Evolutionary conservation across 2,329 filamentous ascomycete species (phyloP).

Genomic region (Aspergillus chevalieri): DNA sequence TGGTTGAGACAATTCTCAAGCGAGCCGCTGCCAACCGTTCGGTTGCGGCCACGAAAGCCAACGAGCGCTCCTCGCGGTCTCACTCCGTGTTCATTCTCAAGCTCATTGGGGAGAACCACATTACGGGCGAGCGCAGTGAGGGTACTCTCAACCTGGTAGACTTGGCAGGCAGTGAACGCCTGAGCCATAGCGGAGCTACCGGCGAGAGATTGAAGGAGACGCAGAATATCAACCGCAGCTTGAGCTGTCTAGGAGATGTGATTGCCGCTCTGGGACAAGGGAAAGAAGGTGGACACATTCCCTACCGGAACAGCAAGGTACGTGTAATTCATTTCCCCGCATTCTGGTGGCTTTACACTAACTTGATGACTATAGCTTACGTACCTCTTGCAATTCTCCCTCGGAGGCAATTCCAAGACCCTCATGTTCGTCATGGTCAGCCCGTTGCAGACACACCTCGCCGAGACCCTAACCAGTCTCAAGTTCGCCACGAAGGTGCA

Average conservation of each 20-base stretch:
- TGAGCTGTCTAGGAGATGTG: slow-evolving; percentile 88
- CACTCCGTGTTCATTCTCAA: slow-evolving; percentile 93
- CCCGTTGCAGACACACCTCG: slow-evolving; percentile 81
- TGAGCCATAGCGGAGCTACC: slow-evolving; percentile 80
- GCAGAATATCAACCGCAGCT: slow-evolving; percentile 92
- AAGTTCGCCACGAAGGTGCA: slow-evolving; percentile 88
- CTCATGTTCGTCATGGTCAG: slow-evolving; percentile 99
- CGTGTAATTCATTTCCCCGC: slow-evolving; percentile 14
- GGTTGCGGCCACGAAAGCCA: slow-evolving; percentile 94
- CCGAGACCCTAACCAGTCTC: slow-evolving; percentile 88
- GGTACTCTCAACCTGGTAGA: slow-evolving; percentile 95
- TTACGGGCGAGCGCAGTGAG: slow-evolving; percentile 78
- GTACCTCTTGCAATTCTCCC: slow-evolving; percentile 86
- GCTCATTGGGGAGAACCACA: slow-evolving; percentile 59
- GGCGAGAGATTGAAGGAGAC: slow-evolving; percentile 88
- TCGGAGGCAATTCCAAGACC: slow-evolving; percentile 93
- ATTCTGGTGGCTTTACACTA: neutral
- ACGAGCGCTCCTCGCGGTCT: slow-evolving; percentile 87
- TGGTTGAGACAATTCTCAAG: slow-evolving; percentile 72
- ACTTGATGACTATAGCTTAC: slow-evolving; percentile 56
- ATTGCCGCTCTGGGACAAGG: slow-evolving; percentile 86
- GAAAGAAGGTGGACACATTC: slow-evolving; percentile 70
- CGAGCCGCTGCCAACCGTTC: slow-evolving; percentile 80
- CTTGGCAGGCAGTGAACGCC: slow-evolving; percentile 82
- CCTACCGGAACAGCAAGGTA: slow-evolving; percentile 92